Conservation (phyloP, 2,329 filamentous ascomycete species). For the Xylaria sp. region DNA sequence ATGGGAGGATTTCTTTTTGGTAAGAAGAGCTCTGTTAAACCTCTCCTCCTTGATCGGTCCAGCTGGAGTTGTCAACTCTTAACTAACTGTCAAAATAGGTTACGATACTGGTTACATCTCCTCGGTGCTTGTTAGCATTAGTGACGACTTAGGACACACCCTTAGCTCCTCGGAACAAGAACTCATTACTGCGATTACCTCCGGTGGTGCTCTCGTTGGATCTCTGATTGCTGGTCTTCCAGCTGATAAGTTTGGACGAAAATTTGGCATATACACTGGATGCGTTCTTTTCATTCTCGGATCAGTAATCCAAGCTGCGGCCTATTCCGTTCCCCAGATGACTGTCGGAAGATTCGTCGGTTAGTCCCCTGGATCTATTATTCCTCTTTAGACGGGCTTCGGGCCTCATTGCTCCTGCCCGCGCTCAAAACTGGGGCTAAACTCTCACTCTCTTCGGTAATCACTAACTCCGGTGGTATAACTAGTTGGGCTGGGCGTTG, state of each 20-base stretch:
- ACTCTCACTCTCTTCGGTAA: too few relatives aligned
- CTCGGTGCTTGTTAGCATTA: constrained; percentile 39
- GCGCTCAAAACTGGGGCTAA: too few relatives aligned
- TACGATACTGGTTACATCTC: constrained; percentile 19
- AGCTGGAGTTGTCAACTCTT: neutral
- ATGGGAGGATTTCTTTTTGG: constrained; percentile 16
- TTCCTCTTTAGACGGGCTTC: too few relatives aligned
- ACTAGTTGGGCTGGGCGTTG: constrained; percentile 57
- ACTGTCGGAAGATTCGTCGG: constrained; percentile 51
- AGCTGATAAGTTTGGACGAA: constrained; percentile 24
- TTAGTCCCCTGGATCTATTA: too few relatives aligned
- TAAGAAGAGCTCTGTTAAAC: neutral
- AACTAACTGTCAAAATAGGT: neutral
- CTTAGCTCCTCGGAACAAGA: constrained; percentile 48
- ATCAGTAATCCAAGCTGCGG: constrained; percentile 43
- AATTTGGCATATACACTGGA: constrained; percentile 48
- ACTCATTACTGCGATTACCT: constrained; percentile 59
- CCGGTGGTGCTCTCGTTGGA: constrained; percentile 53
- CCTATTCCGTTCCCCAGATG: constrained; percentile 51
- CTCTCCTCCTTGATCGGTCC: neutral
- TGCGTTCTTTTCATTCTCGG: constrained; percentile 49
- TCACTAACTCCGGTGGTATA: too few relatives aligned
- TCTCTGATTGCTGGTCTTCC: constrained; percentile 41
- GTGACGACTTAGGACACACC: neutral
- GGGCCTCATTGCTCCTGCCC: too few relatives aligned